Conservation (phyloP, 2,329 filamentous ascomycete species). For the Stylonectria norvegica region DNA sequence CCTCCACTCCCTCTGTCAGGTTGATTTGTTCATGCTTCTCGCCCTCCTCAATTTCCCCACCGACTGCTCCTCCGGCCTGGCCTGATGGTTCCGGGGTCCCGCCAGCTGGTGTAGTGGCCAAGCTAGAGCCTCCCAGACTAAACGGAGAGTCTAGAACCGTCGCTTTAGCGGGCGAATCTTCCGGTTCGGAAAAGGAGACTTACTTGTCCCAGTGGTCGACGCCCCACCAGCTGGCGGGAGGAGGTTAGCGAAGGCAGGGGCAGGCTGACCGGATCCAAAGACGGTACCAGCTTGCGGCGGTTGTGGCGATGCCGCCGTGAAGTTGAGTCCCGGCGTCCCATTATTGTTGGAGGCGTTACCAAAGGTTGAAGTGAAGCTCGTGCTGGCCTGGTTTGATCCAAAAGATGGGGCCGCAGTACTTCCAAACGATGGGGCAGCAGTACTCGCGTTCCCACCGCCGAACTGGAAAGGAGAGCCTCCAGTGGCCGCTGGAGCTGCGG, state of each 20-base stretch:
- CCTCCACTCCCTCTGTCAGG: constrained; percentile 65
- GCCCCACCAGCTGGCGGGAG: constrained; percentile 42
- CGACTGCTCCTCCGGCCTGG: constrained; percentile 41
- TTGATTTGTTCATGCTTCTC: constrained; percentile 67
- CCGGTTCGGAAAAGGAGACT: constrained; percentile 40
- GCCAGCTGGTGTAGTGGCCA: constrained; percentile 57
- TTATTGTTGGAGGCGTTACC: constrained; percentile 28
- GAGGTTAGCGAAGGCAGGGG: constrained; percentile 37
- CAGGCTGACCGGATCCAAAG: constrained; percentile 35
- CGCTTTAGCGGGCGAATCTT: constrained; percentile 46
- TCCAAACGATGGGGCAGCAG: constrained; percentile 26
- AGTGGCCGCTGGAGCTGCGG: constrained; percentile 27
- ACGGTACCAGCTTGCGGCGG: constrained; percentile 28
- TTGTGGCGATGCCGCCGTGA: constrained; percentile 33
- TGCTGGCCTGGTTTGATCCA: constrained; percentile 25
- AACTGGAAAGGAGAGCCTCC: constrained; percentile 37
- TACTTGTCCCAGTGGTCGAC: constrained; percentile 46
- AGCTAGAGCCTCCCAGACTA: constrained; percentile 56
- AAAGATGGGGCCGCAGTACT: constrained; percentile 26
- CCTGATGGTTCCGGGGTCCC: constrained; percentile 57
- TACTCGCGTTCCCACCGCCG: constrained; percentile 26
- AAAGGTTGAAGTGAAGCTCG: constrained; percentile 27
- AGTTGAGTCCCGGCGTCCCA: constrained; percentile 37
- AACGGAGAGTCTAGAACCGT: constrained; percentile 52
- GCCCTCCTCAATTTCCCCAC: constrained; percentile 48